Base-by-base conservation (phyloP, 108 stramenopile genomes). In the Phaeodactylum tricornutum region DNA sequence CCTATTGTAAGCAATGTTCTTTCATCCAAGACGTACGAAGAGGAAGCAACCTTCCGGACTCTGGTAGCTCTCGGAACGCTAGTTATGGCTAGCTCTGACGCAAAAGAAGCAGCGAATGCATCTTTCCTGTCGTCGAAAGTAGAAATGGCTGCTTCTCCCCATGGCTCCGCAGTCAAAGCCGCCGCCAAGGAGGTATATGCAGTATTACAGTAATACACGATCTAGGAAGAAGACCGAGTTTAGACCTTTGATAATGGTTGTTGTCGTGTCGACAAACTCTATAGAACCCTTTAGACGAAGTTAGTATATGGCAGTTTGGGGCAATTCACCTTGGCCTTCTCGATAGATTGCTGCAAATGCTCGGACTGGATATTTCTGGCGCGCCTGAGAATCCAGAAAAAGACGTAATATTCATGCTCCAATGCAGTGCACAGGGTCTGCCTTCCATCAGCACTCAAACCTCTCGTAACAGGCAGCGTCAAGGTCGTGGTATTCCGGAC, bases 61-160 rank as follows among this genome's bases (percentile, higher is more conserved):
- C 48, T 90, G 11, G 44, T 83, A n/a, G 81, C 84, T 16, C 37
- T 84, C 29, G 87, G 87, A 5, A 84, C 87, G 3, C 50, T 71
- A 9, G 64, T 71, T 8, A 47, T 90, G 24, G 61, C 64, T 3
- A 61, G 62, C 32, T 40, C 57, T 5, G 69, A 65, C 20, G 77
- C 66, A 20, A 83, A 79, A 47, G 62, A 39, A 15, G 45, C 60
- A 3, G 84, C 87, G 16, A 72, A 73, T 23, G 53, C 71, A 15
- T 44, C 71, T 1, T 67, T 42, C 31, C 34, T 89, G 28, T 64
- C 64, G 6, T 75, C 83, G 14, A 72, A 68, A 49, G 73, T 84
- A 35, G 78, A 80, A 53, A 52, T 65, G 42, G 61, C 73, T 19
- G 73, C 80, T 6, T 77, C 56, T 36, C 74, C 66, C 6, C 75